Evolutionary conservation across 441 rosid species (phyloP), one percentile per base, ranked within the genome.

Genomic region (Brassica balearica): DNA sequence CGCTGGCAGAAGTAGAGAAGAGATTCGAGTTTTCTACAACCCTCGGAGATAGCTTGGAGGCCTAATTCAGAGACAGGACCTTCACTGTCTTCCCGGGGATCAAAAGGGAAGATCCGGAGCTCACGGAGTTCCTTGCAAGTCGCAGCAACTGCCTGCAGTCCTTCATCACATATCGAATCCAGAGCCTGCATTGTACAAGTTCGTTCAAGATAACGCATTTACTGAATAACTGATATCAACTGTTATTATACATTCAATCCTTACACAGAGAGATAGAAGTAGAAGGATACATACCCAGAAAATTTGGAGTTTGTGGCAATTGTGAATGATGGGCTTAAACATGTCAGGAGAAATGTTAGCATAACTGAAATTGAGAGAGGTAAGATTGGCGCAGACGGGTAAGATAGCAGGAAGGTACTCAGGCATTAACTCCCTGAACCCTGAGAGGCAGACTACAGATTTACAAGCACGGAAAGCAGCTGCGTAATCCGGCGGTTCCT

Each of bases 61-160:
- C 97, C 97, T 55, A 88, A 83, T 68, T 89, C 96, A 34, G 97
- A 91, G 29, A 92, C 96, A 11, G 90, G 93, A 22, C 92, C 88
- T 77, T 91, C 92, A 38, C 70, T 72, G 70, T 84, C 96, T 83
- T 91, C 97, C 7, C 79, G 81, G 20, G 92, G 83, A 67, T 89
- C 78, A 8, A 87, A 2, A 51, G 96, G 97, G 85, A 91, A 92
- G 67, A 92, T 92, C 74, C 96, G 89, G 69, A 92, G 96, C 82
- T 92, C 96, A 1, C 87, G 85, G 4, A 92, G 88, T 15, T 89
- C 90, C 85, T 83, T 87, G 86, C 96, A 92, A 4, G 92, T 85
- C 20, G 84, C 85, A 71, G 92, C 93, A 41, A 87, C 96, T 36
- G 93, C 91, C 73, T 83, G 89, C 53, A 93, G 96, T 73, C 96